Base-by-base conservation (phyloP, 441 rosid genomes). In the Raphanus hybrid region DNA sequence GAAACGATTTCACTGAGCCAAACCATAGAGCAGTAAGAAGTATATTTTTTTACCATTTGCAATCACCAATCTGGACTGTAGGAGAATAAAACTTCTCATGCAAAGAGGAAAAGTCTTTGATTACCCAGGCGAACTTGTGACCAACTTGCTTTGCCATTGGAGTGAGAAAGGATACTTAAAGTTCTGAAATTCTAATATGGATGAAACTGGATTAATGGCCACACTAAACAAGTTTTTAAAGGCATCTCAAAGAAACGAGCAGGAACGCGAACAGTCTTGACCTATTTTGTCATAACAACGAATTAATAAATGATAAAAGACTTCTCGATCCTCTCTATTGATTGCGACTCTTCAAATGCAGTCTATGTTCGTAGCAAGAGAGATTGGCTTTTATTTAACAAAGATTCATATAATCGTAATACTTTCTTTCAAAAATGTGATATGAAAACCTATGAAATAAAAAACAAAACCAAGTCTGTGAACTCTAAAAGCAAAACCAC, bases 31-130 rank as follows among this genome's bases (percentile, higher is more conserved):
- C 20, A 2, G 9, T 15, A 14, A 14, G 20, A 52, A 15, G 20
- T 14, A 14, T 52, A 23, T 14, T 7, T 14, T 52, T 45, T 67
- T 48, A 67, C 70, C 70, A 67, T 26, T 67, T 45, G 12, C 39
- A 45, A 0, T 32, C 70, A 67, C 20, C 59, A 3, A 43, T 27
- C 64, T 27, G 9, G 37, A 60, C 15, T 27, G 16, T 37, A 5
- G 34, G 0, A 60, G 37, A 60, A 27, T 27, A 27, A 6, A 7
- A 2, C 9, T 23, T 2, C 16, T 59, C 37, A 23, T 7, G 60
- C 8, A 60, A 60, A 2, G 64, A 27, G 64, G 14, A 60, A 6
- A 60, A 60, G 15, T 60, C 8, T 6, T 60, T 60, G 7, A 60
- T 60, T 6, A 60, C 9, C 39, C 37, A 60, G 15, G 1, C 0